Evolutionary conservation across 2,329 filamentous ascomycete species (phyloP).

Genomic region (Microcyclosporella mali): DNA sequence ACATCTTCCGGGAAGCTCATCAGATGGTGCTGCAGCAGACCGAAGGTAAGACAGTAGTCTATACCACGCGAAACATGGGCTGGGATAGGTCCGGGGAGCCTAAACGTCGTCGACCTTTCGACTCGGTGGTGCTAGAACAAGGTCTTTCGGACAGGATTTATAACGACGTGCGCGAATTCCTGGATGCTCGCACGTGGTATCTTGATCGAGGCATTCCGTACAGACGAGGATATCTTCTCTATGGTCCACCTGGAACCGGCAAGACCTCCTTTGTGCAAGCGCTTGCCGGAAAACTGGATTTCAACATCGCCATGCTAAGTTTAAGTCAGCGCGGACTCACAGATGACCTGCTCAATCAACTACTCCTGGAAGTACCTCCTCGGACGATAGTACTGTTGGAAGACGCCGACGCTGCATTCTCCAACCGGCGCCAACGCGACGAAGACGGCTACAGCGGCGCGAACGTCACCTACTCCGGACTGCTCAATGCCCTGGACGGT

Average conservation of each 20-base stretch:
- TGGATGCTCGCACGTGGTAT: constrained; percentile 77
- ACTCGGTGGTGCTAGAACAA: constrained; percentile 78
- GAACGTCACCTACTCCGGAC: constrained; percentile 87
- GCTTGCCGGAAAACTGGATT: constrained; percentile 84
- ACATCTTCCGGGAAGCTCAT: constrained; percentile 83
- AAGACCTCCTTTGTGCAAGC: constrained; percentile 97
- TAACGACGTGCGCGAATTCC: constrained; percentile 74
- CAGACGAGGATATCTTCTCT: constrained; percentile 71
- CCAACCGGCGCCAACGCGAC: constrained; percentile 70
- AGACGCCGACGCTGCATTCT: constrained; percentile 86
- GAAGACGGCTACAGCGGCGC: constrained; percentile 78
- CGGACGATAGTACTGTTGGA: constrained; percentile 78
- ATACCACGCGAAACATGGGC: constrained; percentile 73
- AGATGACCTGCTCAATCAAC: constrained; percentile 78
- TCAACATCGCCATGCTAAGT: constrained; percentile 87
- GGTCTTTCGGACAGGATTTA: constrained; percentile 79
- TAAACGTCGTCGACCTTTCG: constrained; percentile 76
- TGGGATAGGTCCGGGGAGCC: constrained; percentile 83
- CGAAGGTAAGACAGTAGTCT: constrained; percentile 90
- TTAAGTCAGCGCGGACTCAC: constrained; percentile 84
- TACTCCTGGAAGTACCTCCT: constrained; percentile 77
- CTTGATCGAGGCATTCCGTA: constrained; percentile 92
- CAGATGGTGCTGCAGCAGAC: constrained; percentile 69
- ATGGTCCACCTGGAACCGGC: constrained; percentile 64
- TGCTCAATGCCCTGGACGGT: constrained; percentile 68